Base-by-base conservation (phyloP, 2,329 filamentous ascomycete genomes). In the Arthrobotrys sinensis region DNA sequence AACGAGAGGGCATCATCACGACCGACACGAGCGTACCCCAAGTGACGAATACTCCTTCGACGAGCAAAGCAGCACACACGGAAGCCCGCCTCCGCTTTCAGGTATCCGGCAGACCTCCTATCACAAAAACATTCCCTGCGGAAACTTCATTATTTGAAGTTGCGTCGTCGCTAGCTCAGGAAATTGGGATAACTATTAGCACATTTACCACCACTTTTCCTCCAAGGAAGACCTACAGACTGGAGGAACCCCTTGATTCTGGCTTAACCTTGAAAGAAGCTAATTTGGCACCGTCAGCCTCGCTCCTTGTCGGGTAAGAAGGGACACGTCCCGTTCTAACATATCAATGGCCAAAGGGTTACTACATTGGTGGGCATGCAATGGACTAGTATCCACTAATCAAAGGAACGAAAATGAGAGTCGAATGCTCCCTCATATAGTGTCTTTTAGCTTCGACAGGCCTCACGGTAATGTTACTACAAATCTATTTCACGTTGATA, bases 141-240 rank as follows among this genome's bases (percentile, higher is more conserved):
- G 93, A 96, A 75, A 96, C 94, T 2, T 98, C 96, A 0, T 86
- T 99, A 10, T 97, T 97, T 82, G 95, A 99, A 85, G 91, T 99
- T 63, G 94, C 93, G 0, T 90, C 94, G 81, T 88, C 91, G 73
- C 83, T 99, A 24, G 86, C 90, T 83, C 85, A 88, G 62, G 93
- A 97, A 80, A 90, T 89, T 62, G 93, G 92, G 0, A 84, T 89
- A 4, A 85, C 89, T 1, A 91, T 96, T 12, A 88, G 87, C 24
- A 93, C 90, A 81, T 97, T 99, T 83, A 90, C 91, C 0, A 92
- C 91, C 81, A 97, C 91, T 19, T 98, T 96, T 82, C 96, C 96
- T 0, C 75, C 75, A 28, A 90, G 89, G 83, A 97, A 97, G 87
- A 89, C 90, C 0, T 98, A 92, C 80, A 73, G 76, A 85, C 88